Evolutionary conservation across 2,329 filamentous ascomycete genomes (phyloP), one percentile per base, ranked within the genome.

Genomic region (Colletotrichum orbiculare): DNA sequence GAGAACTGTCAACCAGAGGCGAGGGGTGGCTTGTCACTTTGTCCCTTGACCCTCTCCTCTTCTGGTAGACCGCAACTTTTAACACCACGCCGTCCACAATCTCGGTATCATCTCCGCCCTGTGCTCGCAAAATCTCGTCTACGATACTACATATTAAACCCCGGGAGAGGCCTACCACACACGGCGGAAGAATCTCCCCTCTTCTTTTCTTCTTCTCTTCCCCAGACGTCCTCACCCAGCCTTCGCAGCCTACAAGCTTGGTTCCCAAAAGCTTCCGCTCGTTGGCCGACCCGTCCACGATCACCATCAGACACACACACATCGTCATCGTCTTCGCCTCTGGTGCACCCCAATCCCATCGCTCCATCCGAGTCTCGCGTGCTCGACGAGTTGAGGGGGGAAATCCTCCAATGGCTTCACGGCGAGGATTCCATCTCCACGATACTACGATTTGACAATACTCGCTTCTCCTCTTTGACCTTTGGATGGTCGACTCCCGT

Each of bases 1-100:
- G 38, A 37, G 58, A 35, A 50, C 58, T 52, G 45, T 56, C 50
- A 47, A 47, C 41, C 52, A 25, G 50, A 37, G 39, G 57, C 49
- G 57, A 39, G 11, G 15, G 38, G 55, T 9, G 42, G 42, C 42
- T n/a, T 45, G 55, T 58, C 55, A 49, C 45, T 56, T 33, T 55
- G 42, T 50, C 25, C 25, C 25, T 25, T 25, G 4, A 5, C 25
- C 4, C 25, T 65, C 43, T 38, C 39, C 33, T 37, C 17, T 33
- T 25, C 47, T 46, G 49, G n/a, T 38, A 58, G 55, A 65, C 62
- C 58, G 62, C 62, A 65, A 65, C 52, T 65, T 62, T 58, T 47
- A 41, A 56, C 38, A 65, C 50, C 15, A 34, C 58, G 52, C 46
- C 50, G 12, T 52, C 35, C 52, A 25, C 25, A 15, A 59, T 54